A percentile compares a stretch with the other conserved stretches of the same genome.
Conservation (phyloP, 768 basidiomycete species). For the Russula sp. region DNA sequence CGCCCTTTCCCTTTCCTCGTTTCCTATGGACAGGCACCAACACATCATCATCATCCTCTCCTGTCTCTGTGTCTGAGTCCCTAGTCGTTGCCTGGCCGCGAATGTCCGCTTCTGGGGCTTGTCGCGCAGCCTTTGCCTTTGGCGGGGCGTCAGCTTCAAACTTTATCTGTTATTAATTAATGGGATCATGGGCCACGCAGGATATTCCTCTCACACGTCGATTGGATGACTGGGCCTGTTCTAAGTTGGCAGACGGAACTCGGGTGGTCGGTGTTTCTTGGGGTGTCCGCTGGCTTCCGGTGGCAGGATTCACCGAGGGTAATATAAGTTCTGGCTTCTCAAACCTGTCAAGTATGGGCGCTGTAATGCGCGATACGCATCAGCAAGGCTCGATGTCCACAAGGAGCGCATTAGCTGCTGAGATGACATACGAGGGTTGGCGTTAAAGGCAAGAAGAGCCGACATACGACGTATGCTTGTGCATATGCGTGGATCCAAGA, state of each 20-base stretch:
- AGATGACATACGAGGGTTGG: constrained; percentile 54
- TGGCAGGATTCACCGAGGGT: constrained; percentile 3
- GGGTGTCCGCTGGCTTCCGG: not conserved
- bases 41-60: not conserved
- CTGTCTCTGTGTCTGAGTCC: not conserved
- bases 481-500: constrained; percentile 62
- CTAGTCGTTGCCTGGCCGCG: not conserved
- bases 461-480: constrained; percentile 66
- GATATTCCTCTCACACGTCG: constrained; percentile 1
- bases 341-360: constrained; percentile 43
- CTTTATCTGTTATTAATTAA: not conserved
- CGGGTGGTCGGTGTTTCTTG: not conserved
- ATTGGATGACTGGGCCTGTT: not conserved
- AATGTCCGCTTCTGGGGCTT: not conserved
- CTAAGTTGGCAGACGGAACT: not conserved
- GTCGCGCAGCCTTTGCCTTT: not conserved
- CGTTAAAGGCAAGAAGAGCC: constrained; percentile 60
- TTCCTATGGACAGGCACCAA: not conserved
- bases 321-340: constrained; percentile 41
- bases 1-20: not conserved
- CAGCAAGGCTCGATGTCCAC: not conserved
- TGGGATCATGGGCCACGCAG: not conserved
- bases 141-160: not conserved
- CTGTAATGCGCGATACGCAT: constrained; percentile 31
- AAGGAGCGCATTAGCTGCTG: no score